These are phyloP conservation scores for Phytophthora palmivora DNA, from an alignment of 352 stramenopile genomes.

Conservation along the genomic window DNA sequence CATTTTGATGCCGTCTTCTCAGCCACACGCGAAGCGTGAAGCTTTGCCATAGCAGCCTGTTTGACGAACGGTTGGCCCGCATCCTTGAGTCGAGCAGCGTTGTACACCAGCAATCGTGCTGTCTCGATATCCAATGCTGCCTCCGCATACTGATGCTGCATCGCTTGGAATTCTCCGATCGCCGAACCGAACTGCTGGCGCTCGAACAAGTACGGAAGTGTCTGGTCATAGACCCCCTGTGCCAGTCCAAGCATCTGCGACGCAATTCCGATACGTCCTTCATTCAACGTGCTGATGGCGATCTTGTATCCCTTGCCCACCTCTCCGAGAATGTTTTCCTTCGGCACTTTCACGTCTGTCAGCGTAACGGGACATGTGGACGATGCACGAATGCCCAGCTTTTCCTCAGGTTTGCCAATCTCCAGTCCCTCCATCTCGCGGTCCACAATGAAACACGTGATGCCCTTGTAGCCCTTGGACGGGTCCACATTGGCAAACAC, in stretches of 20 bases:
- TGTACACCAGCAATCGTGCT: slow-evolving; percentile 94
- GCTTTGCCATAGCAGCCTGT: slow-evolving; percentile 97
- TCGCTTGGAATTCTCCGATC: slow-evolving; percentile 95
- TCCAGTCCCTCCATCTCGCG: slow-evolving; percentile 91
- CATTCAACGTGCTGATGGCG: slow-evolving; percentile 97
- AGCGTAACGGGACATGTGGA: slow-evolving; percentile 96
- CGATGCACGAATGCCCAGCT: slow-evolving; percentile 96
- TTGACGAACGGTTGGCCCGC: slow-evolving; percentile 95
- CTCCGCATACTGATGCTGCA: slow-evolving; percentile 98
- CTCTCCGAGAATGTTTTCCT: slow-evolving; percentile 94
- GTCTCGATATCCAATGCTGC: slow-evolving; percentile 95
- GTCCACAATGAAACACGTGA: slow-evolving; percentile 98
- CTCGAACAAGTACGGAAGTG: slow-evolving; percentile 96
- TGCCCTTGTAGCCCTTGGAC: slow-evolving; percentile 96
- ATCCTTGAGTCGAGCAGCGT: slow-evolving; percentile 95
- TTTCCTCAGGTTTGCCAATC: slow-evolving; percentile 96
- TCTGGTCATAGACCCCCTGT: slow-evolving; percentile 96
- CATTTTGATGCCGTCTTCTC: slow-evolving; percentile 96
- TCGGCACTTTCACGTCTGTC: slow-evolving; percentile 94
- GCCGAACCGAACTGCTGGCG: slow-evolving; percentile 95
- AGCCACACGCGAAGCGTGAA: slow-evolving; percentile 94
- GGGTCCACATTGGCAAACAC: slow-evolving; percentile 96
- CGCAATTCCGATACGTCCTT: slow-evolving; percentile 96
- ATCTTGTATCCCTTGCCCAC: slow-evolving; percentile 96
- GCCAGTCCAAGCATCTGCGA: slow-evolving; percentile 97